Base-by-base conservation (phyloP, 352 stramenopile genomes). In the Globisporangium cystogenes region DNA sequence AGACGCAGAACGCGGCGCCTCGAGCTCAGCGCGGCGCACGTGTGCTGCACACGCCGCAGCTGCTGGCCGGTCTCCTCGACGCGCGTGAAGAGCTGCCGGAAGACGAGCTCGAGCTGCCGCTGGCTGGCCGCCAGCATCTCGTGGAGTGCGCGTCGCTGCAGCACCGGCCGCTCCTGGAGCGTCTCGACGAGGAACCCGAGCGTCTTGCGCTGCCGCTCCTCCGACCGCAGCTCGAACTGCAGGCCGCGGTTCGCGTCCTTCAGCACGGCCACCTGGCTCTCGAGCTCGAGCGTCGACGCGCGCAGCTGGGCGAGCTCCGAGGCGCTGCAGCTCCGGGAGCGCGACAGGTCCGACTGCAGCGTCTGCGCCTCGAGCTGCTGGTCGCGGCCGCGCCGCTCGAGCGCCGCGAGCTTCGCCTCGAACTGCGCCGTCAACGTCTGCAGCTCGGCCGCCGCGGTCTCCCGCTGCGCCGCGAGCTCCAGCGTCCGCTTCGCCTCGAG, bases 51-150 rank as follows among this genome's bases (percentile, higher is more conserved):
- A 49, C n/a, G 23, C 47, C 24, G 49, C 26, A 64, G 10, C 21
- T 46, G 49, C 29, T 43, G 21, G 0, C 21, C 33, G 1, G 40
- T 29, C 1, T 47, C 12, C 8, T 64, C 44, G 7, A 59, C 39
- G 18, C 29, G 44, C 20, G 37, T 45, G 63, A 52, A 61, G 39
- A 80, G 48, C 20, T 64, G 57, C 40, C 39, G 48, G 12, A 77
- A 53, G 4, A 50, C 49, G n/a, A 58, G 57, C 44, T 72, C 67
- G 20, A 70, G 55, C 27, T 70, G 60, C 47, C 67, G 59, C 52
- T 76, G 57, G 23, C 49, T 74, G 7, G 57, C 54, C 24, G 61
- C 26, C 0, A 82, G 50, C 61, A 82, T 76, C 51, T 79, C 67
- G 11, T 63, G 57, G 33, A 82, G 65, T 18, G 68, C 65, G 46